phyloP scores from a whole-genome alignment of 148 eudicot genomes.

The Fallopia convolvulus region DNA sequence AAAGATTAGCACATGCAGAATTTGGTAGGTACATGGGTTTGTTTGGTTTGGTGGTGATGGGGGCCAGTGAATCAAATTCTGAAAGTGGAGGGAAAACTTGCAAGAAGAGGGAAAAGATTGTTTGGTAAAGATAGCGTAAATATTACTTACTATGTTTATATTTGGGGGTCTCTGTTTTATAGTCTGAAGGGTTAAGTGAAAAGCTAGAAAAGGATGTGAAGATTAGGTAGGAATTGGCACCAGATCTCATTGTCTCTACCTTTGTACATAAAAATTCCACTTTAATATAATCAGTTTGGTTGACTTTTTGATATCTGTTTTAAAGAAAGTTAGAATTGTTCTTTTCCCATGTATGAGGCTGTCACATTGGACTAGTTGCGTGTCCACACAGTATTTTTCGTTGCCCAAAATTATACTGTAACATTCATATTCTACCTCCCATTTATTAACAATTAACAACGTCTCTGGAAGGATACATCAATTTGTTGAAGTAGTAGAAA shows the following conservation, averaged over 20 bases:
- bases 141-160: background rate
- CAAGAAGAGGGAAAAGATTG: background rate
- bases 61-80: conserved; percentile 10
- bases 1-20: conserved; percentile 1
- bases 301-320: background rate
- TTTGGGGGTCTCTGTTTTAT: background rate
- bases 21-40: background rate
- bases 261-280: conserved; percentile 5
- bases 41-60: background rate
- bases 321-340: background rate
- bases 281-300: background rate
- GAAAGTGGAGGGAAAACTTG: conserved; percentile 2
- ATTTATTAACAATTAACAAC: no score
- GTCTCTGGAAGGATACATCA: no score
- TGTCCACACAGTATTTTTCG: background rate
- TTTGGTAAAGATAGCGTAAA: background rate
- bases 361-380: background rate
- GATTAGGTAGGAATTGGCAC: conserved; percentile 3
- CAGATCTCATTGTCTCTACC: background rate
- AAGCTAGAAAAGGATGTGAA: background rate
- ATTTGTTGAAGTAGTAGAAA: background rate
- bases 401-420: background rate
- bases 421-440: background rate
- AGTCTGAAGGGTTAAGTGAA: background rate
- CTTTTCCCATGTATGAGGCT: background rate